These are phyloP conservation scores for Trapa bicornis DNA, from an alignment of 345 rosid genomes.

Conservation along the genomic window DNA sequence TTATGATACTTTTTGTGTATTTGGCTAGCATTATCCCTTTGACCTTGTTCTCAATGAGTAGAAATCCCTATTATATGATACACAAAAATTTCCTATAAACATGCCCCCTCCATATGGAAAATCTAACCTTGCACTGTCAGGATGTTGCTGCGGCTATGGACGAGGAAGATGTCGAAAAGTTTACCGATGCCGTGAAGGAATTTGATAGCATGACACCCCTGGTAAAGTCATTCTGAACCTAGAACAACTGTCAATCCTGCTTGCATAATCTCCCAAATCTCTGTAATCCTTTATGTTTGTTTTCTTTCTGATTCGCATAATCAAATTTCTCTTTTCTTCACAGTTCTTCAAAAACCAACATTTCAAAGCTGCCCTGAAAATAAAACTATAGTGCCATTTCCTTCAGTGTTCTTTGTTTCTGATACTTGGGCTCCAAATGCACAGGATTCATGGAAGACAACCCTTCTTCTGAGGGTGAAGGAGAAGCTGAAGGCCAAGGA, in stretches of 20 bases:
- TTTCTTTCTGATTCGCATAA: too few species aligned
- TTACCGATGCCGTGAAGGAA: slow-evolving; percentile 86
- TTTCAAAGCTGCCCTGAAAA: too few species aligned
- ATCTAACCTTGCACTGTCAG: slow-evolving; percentile 21
- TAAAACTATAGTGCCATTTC: not conserved
- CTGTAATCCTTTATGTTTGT: not conserved
- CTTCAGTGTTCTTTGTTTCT: not conserved
- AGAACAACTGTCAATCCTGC: not conserved
- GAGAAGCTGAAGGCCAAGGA: slow-evolving; percentile 95
- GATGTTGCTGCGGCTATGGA: slow-evolving; percentile 78
- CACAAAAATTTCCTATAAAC: not conserved
- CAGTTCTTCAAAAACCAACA: too few species aligned
- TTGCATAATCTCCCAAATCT: too few species aligned
- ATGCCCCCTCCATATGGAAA: not conserved
- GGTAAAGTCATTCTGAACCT: slow-evolving; percentile 26
- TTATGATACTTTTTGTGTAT: not conserved
- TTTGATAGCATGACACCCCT: slow-evolving; percentile 96
- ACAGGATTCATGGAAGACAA: slow-evolving; percentile 96
- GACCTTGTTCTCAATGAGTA: too few species aligned
- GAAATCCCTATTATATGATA: too few species aligned
- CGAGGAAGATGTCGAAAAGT: slow-evolving; percentile 88
- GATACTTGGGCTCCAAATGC: not conserved
- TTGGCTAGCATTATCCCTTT: not conserved
- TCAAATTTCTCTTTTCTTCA: too few species aligned
- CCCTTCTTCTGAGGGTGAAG: slow-evolving; percentile 85